Percentiles rank a stretch among this genome's conserved stretches.
phyloP scores from a whole-genome alignment of 176 grass and related monocot genomes.

The Saccharum officinarum region DNA sequence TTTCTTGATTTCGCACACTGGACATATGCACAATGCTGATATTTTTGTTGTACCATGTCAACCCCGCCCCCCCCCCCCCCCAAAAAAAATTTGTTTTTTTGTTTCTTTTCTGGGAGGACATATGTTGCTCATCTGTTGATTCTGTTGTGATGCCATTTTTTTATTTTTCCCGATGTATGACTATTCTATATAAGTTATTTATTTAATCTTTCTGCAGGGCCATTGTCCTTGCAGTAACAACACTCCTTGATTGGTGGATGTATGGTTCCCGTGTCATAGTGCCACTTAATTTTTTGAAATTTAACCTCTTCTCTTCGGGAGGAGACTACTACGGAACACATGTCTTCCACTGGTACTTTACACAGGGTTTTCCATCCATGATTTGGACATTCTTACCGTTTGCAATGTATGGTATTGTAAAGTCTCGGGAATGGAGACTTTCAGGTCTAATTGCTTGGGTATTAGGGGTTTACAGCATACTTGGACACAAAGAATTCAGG shows the following conservation, averaged over 20 bases:
- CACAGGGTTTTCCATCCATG: slow-evolving; percentile 93
- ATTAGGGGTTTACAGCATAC: slow-evolving; percentile 86
- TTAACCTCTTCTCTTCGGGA: slow-evolving; percentile 92
- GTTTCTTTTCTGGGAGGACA: not conserved
- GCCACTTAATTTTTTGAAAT: slow-evolving; percentile 91
- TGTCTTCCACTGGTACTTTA: slow-evolving; percentile 87
- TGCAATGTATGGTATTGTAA: slow-evolving; percentile 55
- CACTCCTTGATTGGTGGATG: slow-evolving; percentile 77
- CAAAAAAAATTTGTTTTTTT: too few species aligned
- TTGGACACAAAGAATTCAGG: slow-evolving; percentile 98
- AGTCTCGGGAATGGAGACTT: slow-evolving; percentile 75
- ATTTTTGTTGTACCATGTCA: not conserved
- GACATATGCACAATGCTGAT: not conserved
- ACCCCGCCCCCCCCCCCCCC: not conserved
- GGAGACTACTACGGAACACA: slow-evolving; percentile 97
- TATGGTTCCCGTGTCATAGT: slow-evolving; percentile 73
- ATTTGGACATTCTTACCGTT: slow-evolving; percentile 86
- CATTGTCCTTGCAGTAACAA: slow-evolving; percentile 66
- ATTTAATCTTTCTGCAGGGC: slow-evolving; percentile 47
- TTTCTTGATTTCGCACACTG: not conserved
- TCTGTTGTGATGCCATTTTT: not conserved
- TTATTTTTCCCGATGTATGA: not conserved
- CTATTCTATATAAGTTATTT: not conserved
- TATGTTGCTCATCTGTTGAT: not conserved
- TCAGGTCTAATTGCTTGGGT: slow-evolving; percentile 79